Evolutionary conservation across 1,139 yeast species (phyloP).

Genomic region (Sugiyamaella neomexicana): DNA sequence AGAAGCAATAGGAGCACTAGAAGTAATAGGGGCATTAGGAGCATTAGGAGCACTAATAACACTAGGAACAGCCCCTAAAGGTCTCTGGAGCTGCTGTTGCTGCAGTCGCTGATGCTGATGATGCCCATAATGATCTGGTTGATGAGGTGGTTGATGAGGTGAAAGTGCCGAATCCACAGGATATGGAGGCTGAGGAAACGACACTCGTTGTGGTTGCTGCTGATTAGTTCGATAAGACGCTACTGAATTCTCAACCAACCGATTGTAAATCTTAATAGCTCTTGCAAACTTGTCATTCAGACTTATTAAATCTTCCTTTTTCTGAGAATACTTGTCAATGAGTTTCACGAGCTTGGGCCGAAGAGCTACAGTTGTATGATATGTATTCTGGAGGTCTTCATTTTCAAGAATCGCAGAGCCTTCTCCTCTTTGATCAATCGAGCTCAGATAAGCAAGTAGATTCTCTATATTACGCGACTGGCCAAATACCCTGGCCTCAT

Average conservation of each 20-base stretch:
- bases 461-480: constrained; percentile 62
- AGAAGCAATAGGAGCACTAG: constrained; percentile 13
- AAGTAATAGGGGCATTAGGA: constrained; percentile 12
- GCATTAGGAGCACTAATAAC: constrained; percentile 11
- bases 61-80: constrained; percentile 8
- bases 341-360: constrained; percentile 71
- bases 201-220: constrained; percentile 11
- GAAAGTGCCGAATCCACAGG: constrained; percentile 11
- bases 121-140: constrained; percentile 15
- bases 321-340: constrained; percentile 71
- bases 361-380: constrained; percentile 67
- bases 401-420: constrained; percentile 42
- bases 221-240: constrained; percentile 30
- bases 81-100: constrained; percentile 2
- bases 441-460: constrained; percentile 59
- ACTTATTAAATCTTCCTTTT: constrained; percentile 73
- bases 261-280: constrained; percentile 70
- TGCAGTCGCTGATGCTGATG: constrained; percentile 13
- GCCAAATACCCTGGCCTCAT: constrained; percentile 49
- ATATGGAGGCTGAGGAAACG: constrained; percentile 18
- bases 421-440: constrained; percentile 39
- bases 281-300: constrained; percentile 66
- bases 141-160: constrained; percentile 1
- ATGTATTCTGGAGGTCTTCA: constrained; percentile 54
- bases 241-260: constrained; percentile 54